Evolutionary conservation across 768 basidiomycete genomes (phyloP).

Genomic region (Butyriboletus loyo): DNA sequence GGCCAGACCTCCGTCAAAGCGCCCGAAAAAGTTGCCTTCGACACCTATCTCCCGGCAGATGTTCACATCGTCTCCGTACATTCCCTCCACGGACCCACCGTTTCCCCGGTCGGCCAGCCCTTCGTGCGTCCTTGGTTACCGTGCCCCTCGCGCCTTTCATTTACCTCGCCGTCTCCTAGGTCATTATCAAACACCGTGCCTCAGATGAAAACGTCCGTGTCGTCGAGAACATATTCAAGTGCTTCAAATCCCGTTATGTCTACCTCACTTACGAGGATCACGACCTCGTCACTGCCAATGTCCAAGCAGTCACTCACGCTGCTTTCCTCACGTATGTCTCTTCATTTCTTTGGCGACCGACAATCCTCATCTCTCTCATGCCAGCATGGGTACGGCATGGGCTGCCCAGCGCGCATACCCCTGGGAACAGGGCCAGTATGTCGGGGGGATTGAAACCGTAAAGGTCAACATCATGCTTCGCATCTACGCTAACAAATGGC

Average conservation of each 20-base stretch:
- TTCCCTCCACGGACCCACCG: conserved; percentile 90
- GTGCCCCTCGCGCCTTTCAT: background rate
- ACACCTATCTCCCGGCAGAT: conserved; percentile 80
- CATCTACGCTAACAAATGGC: conserved; percentile 97
- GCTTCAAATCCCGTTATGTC: conserved; percentile 82
- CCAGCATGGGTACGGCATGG: conserved; percentile 99
- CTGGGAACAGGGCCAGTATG: conserved; percentile 94
- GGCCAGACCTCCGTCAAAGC: conserved; percentile 98
- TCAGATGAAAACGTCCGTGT: conserved; percentile 65
- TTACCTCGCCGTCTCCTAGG: conserved; percentile 41
- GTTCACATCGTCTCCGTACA: conserved; percentile 90
- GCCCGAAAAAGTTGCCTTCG: conserved; percentile 88
- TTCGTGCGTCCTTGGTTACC: conserved; percentile 50
- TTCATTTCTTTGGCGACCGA: background rate
- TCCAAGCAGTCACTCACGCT: conserved; percentile 97
- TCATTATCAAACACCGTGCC: conserved; percentile 85
- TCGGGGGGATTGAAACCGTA: conserved; percentile 95
- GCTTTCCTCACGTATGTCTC: conserved; percentile 82
- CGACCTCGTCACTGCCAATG: conserved; percentile 94
- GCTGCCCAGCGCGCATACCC: conserved; percentile 72
- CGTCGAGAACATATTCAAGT: conserved; percentile 79
- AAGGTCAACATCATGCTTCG: conserved; percentile 95
- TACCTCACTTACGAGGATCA: conserved; percentile 96
- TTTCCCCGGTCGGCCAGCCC: conserved; percentile 86
- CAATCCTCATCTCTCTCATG: conserved; percentile 5